Conservation (phyloP, 108 stramenopile genomes). For the Cyclotella atomus region DNA sequence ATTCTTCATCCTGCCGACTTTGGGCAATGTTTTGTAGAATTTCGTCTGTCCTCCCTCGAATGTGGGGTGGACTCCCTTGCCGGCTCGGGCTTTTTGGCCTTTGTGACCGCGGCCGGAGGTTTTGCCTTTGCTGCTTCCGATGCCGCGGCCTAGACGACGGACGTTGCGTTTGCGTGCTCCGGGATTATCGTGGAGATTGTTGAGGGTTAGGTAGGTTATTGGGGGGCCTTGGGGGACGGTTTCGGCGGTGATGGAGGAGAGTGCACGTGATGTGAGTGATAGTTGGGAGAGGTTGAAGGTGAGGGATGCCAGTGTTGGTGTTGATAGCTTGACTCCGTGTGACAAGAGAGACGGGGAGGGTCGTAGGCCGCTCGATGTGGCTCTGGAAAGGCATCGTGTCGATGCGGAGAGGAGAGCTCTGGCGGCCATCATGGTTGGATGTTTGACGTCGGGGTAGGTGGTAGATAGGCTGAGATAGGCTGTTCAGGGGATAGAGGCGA, state of each 20-base stretch:
- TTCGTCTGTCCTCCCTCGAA: conserved; percentile 99
- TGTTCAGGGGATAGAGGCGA: too few relatives aligned
- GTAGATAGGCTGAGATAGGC: too few relatives aligned
- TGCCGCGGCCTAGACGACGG: conserved; percentile 96
- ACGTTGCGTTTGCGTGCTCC: conserved; percentile 74
- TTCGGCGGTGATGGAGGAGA: not conserved
- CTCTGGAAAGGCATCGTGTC: not conserved
- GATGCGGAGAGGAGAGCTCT: not conserved
- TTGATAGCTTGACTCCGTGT: not conserved
- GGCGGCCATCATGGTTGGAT: not conserved
- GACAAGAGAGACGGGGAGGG: not conserved
- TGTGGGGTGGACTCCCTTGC: conserved; percentile 77
- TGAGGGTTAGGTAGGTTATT: conserved; percentile 71
- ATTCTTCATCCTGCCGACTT: conserved; percentile 95
- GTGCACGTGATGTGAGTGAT: not conserved
- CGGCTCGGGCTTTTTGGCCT: conserved; percentile 91
- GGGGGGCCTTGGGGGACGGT: conserved; percentile 30
- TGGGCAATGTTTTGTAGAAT: conserved; percentile 93
- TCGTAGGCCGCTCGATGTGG: not conserved
- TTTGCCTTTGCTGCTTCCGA: conserved; percentile 95
- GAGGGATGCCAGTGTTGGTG: not conserved
- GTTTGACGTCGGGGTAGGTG: not conserved
- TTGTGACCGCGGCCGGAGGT: conserved; percentile 97
- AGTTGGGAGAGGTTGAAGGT: not conserved
- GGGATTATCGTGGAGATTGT: conserved; percentile 83